Conservation (phyloP, 768 basidiomycete genomes). For the Ramaria sp. region DNA sequence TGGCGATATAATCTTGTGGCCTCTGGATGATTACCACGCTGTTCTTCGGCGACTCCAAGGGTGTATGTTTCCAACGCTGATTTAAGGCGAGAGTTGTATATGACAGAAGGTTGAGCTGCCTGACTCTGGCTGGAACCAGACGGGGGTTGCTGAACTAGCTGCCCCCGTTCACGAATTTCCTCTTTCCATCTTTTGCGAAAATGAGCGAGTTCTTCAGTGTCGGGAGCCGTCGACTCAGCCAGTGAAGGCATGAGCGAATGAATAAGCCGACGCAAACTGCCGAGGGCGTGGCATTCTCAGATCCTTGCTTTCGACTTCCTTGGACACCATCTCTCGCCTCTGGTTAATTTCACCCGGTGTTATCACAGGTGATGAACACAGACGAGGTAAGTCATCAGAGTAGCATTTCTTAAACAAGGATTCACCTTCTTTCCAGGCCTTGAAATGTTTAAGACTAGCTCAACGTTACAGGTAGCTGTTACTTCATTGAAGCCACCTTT, state of each 20-base stretch:
- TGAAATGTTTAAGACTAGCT: conserved; percentile 7
- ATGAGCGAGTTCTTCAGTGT: conserved; percentile 49
- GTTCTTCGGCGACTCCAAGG: conserved; percentile 63
- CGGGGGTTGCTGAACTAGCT: neutral
- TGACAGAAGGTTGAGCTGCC: neutral
- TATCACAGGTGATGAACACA: conserved; percentile 3
- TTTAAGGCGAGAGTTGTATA: conserved; percentile 10
- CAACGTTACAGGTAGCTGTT: conserved; percentile 3
- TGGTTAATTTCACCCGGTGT: neutral
- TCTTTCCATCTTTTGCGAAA: conserved; percentile 70
- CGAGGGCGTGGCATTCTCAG: neutral
- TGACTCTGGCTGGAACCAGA: no score
- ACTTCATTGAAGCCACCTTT: neutral
- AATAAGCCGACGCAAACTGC: neutral
- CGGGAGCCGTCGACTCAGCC: conserved; percentile 17
- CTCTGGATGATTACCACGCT: conserved; percentile 61
- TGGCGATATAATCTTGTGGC: conserved; percentile 69
- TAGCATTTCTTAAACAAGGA: neutral
- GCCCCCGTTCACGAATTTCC: conserved; percentile 34
- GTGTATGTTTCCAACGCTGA: conserved; percentile 58
- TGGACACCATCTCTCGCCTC: neutral
- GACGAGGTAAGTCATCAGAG: conserved; percentile 1
- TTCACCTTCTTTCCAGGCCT: neutral
- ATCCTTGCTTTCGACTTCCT: neutral
- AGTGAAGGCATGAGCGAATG: neutral